Percentiles rank a stretch among this genome's conserved stretches.
phyloP scores from a whole-genome alignment of 768 basidiomycete genomes.

The Collybiopsis confluens region DNA sequence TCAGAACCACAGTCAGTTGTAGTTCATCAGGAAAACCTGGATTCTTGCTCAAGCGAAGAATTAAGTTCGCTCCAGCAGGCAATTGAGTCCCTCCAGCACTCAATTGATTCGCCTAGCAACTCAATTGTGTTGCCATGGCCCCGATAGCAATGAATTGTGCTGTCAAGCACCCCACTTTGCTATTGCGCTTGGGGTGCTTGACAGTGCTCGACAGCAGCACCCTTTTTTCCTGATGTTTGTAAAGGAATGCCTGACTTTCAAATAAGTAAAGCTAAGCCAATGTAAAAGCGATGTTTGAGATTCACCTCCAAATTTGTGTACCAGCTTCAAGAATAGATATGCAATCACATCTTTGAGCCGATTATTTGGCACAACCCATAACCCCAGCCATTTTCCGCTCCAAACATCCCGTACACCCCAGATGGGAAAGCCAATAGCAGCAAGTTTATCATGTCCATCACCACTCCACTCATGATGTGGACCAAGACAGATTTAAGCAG shows the following conservation, averaged over 20 bases:
- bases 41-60: background rate
- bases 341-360: slow-evolving; percentile 17
- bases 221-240: no score
- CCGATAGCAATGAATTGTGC: no score
- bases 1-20: slow-evolving; percentile 29
- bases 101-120: no score
- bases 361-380: slow-evolving; percentile 30
- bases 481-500: slow-evolving; percentile 17
- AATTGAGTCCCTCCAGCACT: no score
- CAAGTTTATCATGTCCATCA: slow-evolving; percentile 32
- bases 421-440: slow-evolving; percentile 24
- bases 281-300: no score
- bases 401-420: slow-evolving; percentile 23
- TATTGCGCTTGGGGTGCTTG: no score
- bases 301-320: slow-evolving; percentile 17
- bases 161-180: no score
- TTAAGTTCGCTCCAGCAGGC: no score
- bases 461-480: slow-evolving; percentile 27
- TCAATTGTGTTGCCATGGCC: no score
- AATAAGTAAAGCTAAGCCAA: no score
- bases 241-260: no score
- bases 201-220: no score
- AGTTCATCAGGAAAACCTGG: slow-evolving; percentile 28
- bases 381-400: slow-evolving; percentile 22
- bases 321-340: slow-evolving; percentile 22